These are phyloP conservation scores for Podospora didyma DNA, from an alignment of 495 filamentous ascomycete species.

Conservation along the genomic window DNA sequence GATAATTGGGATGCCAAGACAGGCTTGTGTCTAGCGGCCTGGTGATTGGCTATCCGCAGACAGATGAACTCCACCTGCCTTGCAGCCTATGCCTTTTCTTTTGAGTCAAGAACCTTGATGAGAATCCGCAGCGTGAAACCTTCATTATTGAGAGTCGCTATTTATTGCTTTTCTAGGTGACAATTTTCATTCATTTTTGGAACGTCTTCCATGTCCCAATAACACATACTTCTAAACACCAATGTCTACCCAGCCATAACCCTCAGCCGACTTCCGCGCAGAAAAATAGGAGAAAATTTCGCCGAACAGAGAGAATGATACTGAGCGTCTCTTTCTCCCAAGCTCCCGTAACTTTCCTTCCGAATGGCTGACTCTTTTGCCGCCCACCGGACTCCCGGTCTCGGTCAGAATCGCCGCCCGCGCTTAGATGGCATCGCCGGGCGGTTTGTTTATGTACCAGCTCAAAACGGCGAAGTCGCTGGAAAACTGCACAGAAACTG, in stretches of 20 bases:
- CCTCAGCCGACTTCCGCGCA: too few species aligned
- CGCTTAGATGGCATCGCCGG: conserved; percentile 20
- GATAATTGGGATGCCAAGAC: background rate
- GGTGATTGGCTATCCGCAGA: background rate
- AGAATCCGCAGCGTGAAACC: background rate
- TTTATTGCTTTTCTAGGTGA: background rate
- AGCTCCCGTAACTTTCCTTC: conserved; percentile 7
- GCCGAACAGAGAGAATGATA: conserved; percentile 14
- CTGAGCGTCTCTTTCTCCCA: background rate
- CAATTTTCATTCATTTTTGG: too few species aligned
- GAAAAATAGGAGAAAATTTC: too few species aligned
- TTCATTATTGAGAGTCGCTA: background rate
- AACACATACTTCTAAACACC: too few species aligned
- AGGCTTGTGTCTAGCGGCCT: background rate
- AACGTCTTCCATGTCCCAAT: too few species aligned
- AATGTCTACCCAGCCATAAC: too few species aligned
- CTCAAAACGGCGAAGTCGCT: conserved; percentile 4
- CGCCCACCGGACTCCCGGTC: conserved; percentile 3
- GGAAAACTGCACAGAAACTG: conserved; percentile 20
- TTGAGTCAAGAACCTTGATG: background rate
- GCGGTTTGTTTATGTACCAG: conserved; percentile 24
- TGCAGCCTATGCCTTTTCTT: background rate
- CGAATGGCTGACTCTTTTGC: conserved; percentile 24
- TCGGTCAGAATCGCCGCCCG: conserved; percentile 1
- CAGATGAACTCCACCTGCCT: background rate